Base-by-base conservation (phyloP, 1,139 yeast species). In the Lodderomyces jiufengensis region DNA sequence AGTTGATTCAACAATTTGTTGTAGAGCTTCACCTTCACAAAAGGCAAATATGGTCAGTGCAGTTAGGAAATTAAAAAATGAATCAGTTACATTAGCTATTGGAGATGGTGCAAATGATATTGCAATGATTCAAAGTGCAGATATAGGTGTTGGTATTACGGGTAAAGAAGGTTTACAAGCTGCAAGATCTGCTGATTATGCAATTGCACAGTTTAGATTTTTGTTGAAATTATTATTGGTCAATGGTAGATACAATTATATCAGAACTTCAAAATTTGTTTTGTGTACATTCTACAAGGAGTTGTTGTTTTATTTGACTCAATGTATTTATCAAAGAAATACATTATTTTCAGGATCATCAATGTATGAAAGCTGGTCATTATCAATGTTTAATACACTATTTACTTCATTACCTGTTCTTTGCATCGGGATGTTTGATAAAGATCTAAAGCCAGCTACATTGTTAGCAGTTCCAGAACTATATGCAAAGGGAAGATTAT, bases 71-170 rank as follows among this genome's bases (percentile, higher is more conserved):
- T 63, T 83, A 43, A 75, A 82, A 46, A 78, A 71, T 36, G 63
- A 66, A 7, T 70, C 85, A 21, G 96, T 92, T 5, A 87, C 97
- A 0, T 69, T 94, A 42, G 98, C 98, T 0, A 86, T 94, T 54
- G 99, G 98, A n/a, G 99, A 92, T 63, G 99, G 99, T 49, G 98
- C 99, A 1, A 92, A 92, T 55, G 99, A 92, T 59, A 88, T 92
- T 57, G 97, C 98, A 2, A 92, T 92, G 99, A 92, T 92, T 45
- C 97, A 92, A 63, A 84, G 95, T 53, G 99, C 98, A 0, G 97
- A 92, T 60, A 90, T 92, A 39, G 99, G 99, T 15, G 80, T 92
- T 43, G 98, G 98, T 27, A 92, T 92, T 37, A 90, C 97, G 1
- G 98, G 98, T 32, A 84, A 84, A 49, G 98, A 92, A 63, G 98